Evolutionary conservation across 75 land plant genomes (phyloP).

Genomic region (Selaginella moellendorffii): DNA sequence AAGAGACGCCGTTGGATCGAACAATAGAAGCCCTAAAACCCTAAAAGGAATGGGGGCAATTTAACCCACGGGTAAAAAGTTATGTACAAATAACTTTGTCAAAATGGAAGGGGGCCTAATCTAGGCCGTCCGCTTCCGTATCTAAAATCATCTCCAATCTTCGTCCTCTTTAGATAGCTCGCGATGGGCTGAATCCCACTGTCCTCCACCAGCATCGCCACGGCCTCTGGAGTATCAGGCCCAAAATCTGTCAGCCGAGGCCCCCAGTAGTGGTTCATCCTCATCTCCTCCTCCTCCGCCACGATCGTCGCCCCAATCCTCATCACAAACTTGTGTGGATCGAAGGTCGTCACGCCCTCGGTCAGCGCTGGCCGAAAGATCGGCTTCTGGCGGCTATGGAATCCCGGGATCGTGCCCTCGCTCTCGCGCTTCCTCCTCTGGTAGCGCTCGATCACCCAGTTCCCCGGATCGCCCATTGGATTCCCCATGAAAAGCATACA

Average conservation of each 20-base stretch:
- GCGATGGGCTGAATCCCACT: constrained; percentile 13
- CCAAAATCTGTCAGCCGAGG: constrained; percentile 9
- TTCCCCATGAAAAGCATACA: constrained; percentile 18
- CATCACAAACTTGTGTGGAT: constrained; percentile 14
- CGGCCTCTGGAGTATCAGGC: constrained; percentile 10
- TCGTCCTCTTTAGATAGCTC: not conserved
- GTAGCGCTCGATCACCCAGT: constrained; percentile 15
- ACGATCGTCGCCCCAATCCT: constrained; percentile 1
- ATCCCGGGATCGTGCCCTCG: constrained; percentile 9
- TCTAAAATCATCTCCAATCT: no score
- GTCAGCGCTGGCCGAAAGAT: constrained; percentile 1
- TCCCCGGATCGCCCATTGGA: constrained; percentile 11
- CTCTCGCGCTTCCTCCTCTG: constrained; percentile 13
- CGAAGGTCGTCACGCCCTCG: constrained; percentile 1
- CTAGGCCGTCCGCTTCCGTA: no score
- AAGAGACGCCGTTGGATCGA: no score
- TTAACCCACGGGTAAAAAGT: no score
- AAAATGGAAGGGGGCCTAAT: no score
- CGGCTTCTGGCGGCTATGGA: constrained; percentile 10
- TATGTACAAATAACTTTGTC: no score
- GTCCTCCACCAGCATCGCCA: constrained; percentile 7
- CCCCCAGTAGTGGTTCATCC: constrained; percentile 23
- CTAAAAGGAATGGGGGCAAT: no score
- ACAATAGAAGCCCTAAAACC: no score
- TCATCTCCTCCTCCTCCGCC: not conserved